These are phyloP conservation scores for Puya raimondii DNA, from an alignment of 176 grass and related monocot species.

Conservation along the genomic window DNA sequence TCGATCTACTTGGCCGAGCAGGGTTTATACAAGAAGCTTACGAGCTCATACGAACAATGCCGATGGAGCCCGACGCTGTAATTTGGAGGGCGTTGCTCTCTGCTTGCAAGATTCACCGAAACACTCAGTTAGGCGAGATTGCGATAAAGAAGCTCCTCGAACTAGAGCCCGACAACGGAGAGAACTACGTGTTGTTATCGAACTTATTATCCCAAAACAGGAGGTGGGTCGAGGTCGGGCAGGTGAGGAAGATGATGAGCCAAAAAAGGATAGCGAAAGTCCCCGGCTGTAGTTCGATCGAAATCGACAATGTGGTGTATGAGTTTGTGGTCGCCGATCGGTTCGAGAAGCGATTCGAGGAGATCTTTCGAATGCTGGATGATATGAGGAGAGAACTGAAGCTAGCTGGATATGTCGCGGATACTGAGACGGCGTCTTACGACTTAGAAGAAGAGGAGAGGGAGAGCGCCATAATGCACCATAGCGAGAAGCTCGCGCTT, in stretches of 20 bases:
- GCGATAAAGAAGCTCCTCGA: slow-evolving; percentile 39
- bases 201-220: slow-evolving; percentile 42
- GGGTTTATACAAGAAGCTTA: slow-evolving; percentile 45
- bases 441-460: slow-evolving; percentile 24
- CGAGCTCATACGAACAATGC: slow-evolving; percentile 36
- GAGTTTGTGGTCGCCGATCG: slow-evolving; percentile 23
- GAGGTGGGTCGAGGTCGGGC: slow-evolving; percentile 38
- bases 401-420: slow-evolving; percentile 12
- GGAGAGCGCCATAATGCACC: slow-evolving; percentile 18
- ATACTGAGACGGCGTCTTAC: slow-evolving; percentile 14
- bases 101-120: slow-evolving; percentile 36
- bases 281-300: slow-evolving; percentile 50
- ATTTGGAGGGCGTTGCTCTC: slow-evolving; percentile 53
- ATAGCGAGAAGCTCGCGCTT: slow-evolving; percentile 24
- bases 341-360: slow-evolving; percentile 2
- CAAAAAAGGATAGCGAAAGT: slow-evolving; percentile 34
- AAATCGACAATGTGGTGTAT: slow-evolving; percentile 40
- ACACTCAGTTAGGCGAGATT: slow-evolving; percentile 24
- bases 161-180: slow-evolving; percentile 40
- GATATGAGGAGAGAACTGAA: slow-evolving; percentile 19
- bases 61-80: slow-evolving; percentile 25
- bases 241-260: slow-evolving; percentile 43
- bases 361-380: slow-evolving; percentile 15
- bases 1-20: slow-evolving; percentile 52
- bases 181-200: slow-evolving; percentile 44